Evolutionary conservation across 2,329 filamentous ascomycete species (phyloP), one percentile per base, ranked within the genome.

Genomic region (Scortechinia acanthostroma): DNA sequence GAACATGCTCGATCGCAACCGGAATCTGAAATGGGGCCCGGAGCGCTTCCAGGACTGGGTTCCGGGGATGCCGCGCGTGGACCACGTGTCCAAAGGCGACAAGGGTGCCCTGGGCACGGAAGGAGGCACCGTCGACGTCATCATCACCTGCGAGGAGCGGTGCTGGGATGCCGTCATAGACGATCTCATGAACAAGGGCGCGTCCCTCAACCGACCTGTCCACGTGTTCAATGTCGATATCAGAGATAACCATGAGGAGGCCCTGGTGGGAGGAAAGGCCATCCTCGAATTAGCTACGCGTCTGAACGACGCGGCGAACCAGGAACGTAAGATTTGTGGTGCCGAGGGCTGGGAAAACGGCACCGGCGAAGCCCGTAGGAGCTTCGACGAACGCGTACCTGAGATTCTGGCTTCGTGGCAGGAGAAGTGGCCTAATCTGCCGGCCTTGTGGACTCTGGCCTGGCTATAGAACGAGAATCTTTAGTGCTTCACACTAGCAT

Each of bases 151-250:
- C 59, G 93, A 98, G 63, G 93, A 98, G 66, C 76, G 93, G 49
- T 98, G 93, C 61, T 98, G 94, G 89, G 93, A 98, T 64, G 91
- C 93, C 3, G 93, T 98, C 23, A 77, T 98, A 10, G 93, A 98
- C 56, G 91, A 98, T 61, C 71, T 98, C 44, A 79, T 95, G 50
- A 87, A 82, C 55, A 80, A 94, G 50, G 93, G 91, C 4, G 81
- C 86, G 0, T 86, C 88, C 3, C 71, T 98, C 47, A 98, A 98
- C 62, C 74, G 89, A 2, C 91, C 93, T 0, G 93, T 98, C 1
- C 93, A 98, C 60, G 88, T 98, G 46, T 95, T 98, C 71, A 98
- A 98, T 56, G 86, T 98, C 45, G 93, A 98, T 61, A 98, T 98
- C 58, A 91, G 87, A 63, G 93, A 98, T 66, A 98, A 97, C 58